Percentiles rank a stretch among this genome's conserved stretches.
phyloP scores from a whole-genome alignment of 202 grass and related monocot genomes.

The Dendrocalamus latiflorus region DNA sequence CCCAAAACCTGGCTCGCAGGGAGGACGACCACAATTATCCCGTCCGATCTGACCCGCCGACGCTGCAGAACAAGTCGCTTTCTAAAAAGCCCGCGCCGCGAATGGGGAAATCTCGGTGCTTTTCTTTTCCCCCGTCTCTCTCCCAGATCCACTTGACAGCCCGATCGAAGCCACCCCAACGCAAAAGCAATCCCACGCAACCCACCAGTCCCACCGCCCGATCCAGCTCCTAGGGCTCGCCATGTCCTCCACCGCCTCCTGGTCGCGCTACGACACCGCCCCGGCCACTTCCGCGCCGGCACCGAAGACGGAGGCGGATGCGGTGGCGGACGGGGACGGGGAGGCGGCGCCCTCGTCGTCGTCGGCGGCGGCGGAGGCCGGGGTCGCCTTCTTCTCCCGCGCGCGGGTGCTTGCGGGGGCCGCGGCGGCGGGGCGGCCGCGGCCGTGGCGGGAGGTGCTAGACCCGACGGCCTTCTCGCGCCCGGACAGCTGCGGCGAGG shows the following conservation, averaged over 20 bases:
- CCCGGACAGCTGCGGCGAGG: slow-evolving; percentile 73
- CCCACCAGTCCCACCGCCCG: background rate
- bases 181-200: background rate
- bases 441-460: slow-evolving; percentile 66
- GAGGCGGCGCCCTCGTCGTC: slow-evolving; percentile 18
- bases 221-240: slow-evolving; percentile 30
- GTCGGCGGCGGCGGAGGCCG: slow-evolving; percentile 30
- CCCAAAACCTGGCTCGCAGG: too few species aligned
- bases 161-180: slow-evolving; percentile 22
- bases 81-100: too few species aligned
- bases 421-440: slow-evolving; percentile 47
- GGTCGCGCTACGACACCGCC: slow-evolving; percentile 46
- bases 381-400: too few species aligned
- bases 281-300: background rate
- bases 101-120: too few species aligned
- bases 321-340: background rate
- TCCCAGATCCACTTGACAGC: slow-evolving; percentile 28
- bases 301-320: background rate
- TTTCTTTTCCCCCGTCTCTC: too few species aligned
- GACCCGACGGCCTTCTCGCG: slow-evolving; percentile 67
- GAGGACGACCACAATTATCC: too few species aligned
- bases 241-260: slow-evolving; percentile 55
- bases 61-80: background rate
- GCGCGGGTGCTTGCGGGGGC: slow-evolving; percentile 49
- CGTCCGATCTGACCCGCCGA: slow-evolving; percentile 29